phyloP scores from a whole-genome alignment of 2,329 filamentous ascomycete species.

The Fusarium vanettenii region DNA sequence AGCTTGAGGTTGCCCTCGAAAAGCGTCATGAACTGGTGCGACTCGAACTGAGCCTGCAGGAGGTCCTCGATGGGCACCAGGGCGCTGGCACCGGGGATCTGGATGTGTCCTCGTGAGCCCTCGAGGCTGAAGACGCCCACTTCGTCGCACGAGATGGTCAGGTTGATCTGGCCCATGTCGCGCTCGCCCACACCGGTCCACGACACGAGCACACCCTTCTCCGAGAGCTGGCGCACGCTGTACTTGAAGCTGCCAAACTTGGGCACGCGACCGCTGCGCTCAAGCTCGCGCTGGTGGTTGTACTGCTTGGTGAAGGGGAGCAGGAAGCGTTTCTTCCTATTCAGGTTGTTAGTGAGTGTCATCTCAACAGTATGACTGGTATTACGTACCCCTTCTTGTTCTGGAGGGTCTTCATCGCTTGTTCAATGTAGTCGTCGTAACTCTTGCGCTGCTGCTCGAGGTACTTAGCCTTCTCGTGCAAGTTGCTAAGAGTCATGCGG shows the following conservation, averaged over 20 bases:
- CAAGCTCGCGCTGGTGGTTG: conserved; percentile 96
- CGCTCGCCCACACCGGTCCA: conserved; percentile 86
- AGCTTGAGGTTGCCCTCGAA: conserved; percentile 88
- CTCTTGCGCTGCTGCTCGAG: conserved; percentile 95
- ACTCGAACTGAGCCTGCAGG: conserved; percentile 96
- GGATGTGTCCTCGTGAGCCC: conserved; percentile 90
- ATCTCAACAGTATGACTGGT: neutral
- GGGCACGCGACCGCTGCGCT: conserved; percentile 90
- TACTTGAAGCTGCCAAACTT: conserved; percentile 99
- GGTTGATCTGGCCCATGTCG: conserved; percentile 91
- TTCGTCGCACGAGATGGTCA: conserved; percentile 94
- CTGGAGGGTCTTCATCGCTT: conserved; percentile 96
- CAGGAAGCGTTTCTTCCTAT: conserved; percentile 88
- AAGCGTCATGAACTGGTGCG: conserved; percentile 93
- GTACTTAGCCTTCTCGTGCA: conserved; percentile 89
- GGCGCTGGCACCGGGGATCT: conserved; percentile 93
- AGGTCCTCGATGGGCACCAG: conserved; percentile 92
- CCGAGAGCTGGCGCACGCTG: conserved; percentile 85
- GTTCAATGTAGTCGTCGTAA: conserved; percentile 99
- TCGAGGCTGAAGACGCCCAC: conserved; percentile 95
- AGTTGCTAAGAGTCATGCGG: conserved; percentile 76
- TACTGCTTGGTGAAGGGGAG: conserved; percentile 98
- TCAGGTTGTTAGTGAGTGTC: conserved; percentile 28
- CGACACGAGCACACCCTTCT: conserved; percentile 94
- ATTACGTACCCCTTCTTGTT: conserved; percentile 86